These are phyloP conservation scores for Alternaria brassicicola DNA, from an alignment of 2,329 filamentous ascomycete genomes.

Conservation along the genomic window DNA sequence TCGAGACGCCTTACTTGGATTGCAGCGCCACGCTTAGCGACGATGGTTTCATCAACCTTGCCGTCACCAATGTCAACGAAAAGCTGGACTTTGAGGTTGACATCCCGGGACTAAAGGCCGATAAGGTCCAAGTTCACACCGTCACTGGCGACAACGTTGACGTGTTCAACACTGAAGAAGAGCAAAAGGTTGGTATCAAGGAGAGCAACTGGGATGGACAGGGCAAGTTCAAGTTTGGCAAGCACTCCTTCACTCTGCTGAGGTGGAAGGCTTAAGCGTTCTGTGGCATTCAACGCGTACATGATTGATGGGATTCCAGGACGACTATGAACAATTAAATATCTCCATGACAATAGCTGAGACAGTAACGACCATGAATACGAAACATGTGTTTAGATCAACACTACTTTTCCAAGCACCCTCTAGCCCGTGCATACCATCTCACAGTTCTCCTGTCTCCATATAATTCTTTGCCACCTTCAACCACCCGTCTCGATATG, in stretches of 20 bases:
- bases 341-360: neutral
- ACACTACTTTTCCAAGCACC: neutral
- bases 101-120: slow-evolving; percentile 60
- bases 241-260: slow-evolving; percentile 73
- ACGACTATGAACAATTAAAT: neutral
- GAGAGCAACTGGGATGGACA: slow-evolving; percentile 69
- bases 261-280: slow-evolving; percentile 54
- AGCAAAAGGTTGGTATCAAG: slow-evolving; percentile 66
- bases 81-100: slow-evolving; percentile 64
- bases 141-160: slow-evolving; percentile 64
- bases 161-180: slow-evolving; percentile 66
- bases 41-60: slow-evolving; percentile 67
- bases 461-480: slow-evolving; percentile 20
- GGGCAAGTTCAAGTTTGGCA: slow-evolving; percentile 68
- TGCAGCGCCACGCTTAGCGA: slow-evolving; percentile 67
- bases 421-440: neutral
- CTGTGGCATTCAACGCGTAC: neutral
- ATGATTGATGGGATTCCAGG: neutral
- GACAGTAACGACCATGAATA: neutral
- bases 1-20: slow-evolving; percentile 74
- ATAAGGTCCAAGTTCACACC: slow-evolving; percentile 64
- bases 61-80: slow-evolving; percentile 74
- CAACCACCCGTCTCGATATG: slow-evolving; percentile 17
- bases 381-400: neutral
- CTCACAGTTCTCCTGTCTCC: slow-evolving; percentile 7